Conservation (phyloP, 2,329 filamentous ascomycete genomes). For the Arachnomyces sp. region DNA sequence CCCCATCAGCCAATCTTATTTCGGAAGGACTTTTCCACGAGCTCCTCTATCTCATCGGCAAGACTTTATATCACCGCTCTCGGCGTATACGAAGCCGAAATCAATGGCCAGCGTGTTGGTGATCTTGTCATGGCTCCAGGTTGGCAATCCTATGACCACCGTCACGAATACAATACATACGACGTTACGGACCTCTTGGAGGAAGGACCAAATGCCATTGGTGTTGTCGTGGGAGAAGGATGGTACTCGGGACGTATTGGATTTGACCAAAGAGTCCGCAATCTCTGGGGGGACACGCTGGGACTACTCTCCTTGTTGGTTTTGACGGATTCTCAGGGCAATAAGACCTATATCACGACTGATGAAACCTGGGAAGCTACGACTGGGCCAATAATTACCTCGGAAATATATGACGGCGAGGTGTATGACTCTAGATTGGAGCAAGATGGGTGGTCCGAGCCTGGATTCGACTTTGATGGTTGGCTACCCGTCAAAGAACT, state of each 20-base stretch:
- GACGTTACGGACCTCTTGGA: slow-evolving; percentile 40
- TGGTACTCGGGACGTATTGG: slow-evolving; percentile 38
- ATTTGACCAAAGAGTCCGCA: slow-evolving; percentile 16
- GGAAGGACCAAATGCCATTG: slow-evolving; percentile 33
- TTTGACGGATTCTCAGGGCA: slow-evolving; percentile 11
- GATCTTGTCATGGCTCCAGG: slow-evolving; percentile 40
- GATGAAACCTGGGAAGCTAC: slow-evolving; percentile 20
- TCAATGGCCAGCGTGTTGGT: slow-evolving; percentile 40
- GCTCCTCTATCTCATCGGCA: slow-evolving; percentile 18
- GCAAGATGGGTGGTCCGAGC: slow-evolving; percentile 18
- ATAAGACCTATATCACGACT: slow-evolving; percentile 12
- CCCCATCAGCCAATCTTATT: slow-evolving; percentile 27
- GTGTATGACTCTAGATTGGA: slow-evolving; percentile 38
- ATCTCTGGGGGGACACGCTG: slow-evolving; percentile 20
- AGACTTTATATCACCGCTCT: slow-evolving; percentile 41
- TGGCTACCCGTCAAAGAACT: slow-evolving; percentile 27
- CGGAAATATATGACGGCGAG: slow-evolving; percentile 48
- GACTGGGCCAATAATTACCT: slow-evolving; percentile 15
- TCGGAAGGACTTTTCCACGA: slow-evolving; percentile 23
- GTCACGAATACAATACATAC: slow-evolving; percentile 47
- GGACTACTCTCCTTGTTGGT: slow-evolving; percentile 24
- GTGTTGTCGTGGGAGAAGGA: slow-evolving; percentile 40
- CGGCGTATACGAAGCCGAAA: slow-evolving; percentile 40
- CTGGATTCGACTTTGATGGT: slow-evolving; percentile 14
- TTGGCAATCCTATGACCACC: slow-evolving; percentile 44